Evolutionary conservation across 345 rosid species (phyloP), one percentile per base, ranked within the genome.

Genomic region (Gossypium mustelinum): DNA sequence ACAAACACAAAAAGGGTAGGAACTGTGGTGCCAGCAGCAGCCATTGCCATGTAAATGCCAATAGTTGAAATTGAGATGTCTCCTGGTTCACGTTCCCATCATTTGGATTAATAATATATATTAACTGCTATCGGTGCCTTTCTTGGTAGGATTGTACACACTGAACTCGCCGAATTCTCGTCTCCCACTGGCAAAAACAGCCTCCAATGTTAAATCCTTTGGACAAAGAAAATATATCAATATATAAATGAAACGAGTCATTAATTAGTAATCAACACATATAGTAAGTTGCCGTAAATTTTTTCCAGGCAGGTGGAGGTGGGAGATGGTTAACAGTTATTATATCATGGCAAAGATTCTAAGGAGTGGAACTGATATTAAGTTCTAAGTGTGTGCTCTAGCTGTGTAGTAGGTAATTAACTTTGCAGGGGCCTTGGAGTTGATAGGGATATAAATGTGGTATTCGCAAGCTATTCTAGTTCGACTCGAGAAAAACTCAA

Each of bases 131-230:
- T 25, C 71, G 18, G 70, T 78, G 47, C 72, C 67, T 74, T 80
- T 87, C 80, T 86, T 90, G 43, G 82, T 75, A 50, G 92, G 93
- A 81, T 89, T 90, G 85, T 87, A 95, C 29, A 93, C 96, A 60
- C 98, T 95, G 87, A 85, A 93, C 59, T 95, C 97, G 1, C 97
- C 97, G 25, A 92, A 94, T 16, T 91, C 97, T 82, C 98, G 90
- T 77, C 86, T 91, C 54, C 98, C 97, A 82, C 99, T 93, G 87
- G 71, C 77, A 82, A 89, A 86, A 85, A 81, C 76, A 83, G 63
- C 47, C 77, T 62, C 27, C 85, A 82, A 52, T 78, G 77, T 92
- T 89, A 92, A 80, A 87, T 67, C 88, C 84, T 86, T 34, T 82
- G 77, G 17, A 52, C 63, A 13, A 22, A 70, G 51, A 77, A 73